Evolutionary conservation across 768 basidiomycete genomes (phyloP).

Genomic region (Austroboletus eburneus): DNA sequence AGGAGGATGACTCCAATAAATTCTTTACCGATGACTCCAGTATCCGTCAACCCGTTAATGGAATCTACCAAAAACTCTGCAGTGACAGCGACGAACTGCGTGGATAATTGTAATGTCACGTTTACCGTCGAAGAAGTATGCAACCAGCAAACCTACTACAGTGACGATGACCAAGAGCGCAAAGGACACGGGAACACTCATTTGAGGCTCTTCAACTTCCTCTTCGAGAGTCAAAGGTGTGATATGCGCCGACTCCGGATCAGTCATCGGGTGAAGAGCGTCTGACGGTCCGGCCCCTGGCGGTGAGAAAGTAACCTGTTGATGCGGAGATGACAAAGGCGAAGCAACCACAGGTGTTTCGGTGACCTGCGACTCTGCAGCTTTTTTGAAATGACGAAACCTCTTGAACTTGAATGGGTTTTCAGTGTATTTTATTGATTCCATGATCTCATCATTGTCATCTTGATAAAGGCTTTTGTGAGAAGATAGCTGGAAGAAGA

Average conservation of each 20-base stretch:
- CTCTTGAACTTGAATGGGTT: slow-evolving; percentile 33
- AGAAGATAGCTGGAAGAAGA: slow-evolving; percentile 77
- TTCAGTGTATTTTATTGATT: slow-evolving; percentile 40
- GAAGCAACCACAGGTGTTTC: slow-evolving; percentile 6
- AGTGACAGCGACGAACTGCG: slow-evolving; percentile 50
- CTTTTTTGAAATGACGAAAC: slow-evolving; percentile 14
- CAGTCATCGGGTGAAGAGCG: neutral
- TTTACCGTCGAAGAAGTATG: neutral
- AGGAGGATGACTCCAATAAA: slow-evolving; percentile 87
- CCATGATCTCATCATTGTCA: slow-evolving; percentile 32
- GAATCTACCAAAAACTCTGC: slow-evolving; percentile 74
- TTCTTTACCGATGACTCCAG: slow-evolving; percentile 59
- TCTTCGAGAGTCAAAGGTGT: slow-evolving; percentile 9
- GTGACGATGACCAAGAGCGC: slow-evolving; percentile 55
- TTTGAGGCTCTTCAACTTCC: slow-evolving; percentile 41
- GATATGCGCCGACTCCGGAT: slow-evolving; percentile 9
- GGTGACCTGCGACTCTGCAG: slow-evolving; percentile 1
- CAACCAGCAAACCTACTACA: slow-evolving; percentile 41
- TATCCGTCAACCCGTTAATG: slow-evolving; percentile 65
- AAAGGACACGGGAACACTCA: slow-evolving; percentile 54
- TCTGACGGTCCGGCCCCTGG: neutral
- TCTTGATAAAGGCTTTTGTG: slow-evolving; percentile 68
- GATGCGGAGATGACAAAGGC: slow-evolving; percentile 9
- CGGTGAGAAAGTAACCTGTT: neutral
- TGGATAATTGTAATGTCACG: neutral